These are phyloP conservation scores for Trebouxiophyceae sp. DNA, from an alignment of 163 green algal species.

Conservation along the genomic window DNA sequence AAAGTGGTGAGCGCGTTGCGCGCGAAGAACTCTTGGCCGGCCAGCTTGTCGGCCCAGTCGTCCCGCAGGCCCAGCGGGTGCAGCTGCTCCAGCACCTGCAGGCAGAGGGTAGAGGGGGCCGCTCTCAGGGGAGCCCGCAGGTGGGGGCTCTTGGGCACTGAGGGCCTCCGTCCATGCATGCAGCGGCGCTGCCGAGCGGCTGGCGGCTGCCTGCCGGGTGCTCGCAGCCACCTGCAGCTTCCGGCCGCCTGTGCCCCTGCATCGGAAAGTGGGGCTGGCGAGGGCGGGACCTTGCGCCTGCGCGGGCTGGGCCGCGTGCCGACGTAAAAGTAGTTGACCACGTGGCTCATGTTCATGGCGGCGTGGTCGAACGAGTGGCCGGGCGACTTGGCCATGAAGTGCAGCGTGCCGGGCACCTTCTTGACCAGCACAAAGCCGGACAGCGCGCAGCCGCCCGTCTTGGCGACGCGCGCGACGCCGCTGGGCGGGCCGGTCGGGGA, in stretches of 20 bases:
- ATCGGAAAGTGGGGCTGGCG: background rate
- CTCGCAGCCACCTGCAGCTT: too few relatives aligned
- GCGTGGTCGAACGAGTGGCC: constrained; percentile 82
- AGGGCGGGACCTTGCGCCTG: constrained; percentile 11
- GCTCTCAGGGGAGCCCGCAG: too few relatives aligned
- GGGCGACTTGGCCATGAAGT: constrained; percentile 70
- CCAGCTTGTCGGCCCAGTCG: constrained; percentile 85
- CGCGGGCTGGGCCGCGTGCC: constrained; percentile 52
- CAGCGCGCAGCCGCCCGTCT: constrained; percentile 43
- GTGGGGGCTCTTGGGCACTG: too few relatives aligned
- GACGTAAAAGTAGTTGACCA: constrained; percentile 63
- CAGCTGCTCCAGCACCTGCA: constrained; percentile 39
- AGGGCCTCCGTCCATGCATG: too few relatives aligned
- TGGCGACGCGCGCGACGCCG: constrained; percentile 26
- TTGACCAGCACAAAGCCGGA: constrained; percentile 88
- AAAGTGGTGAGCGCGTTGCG: constrained; percentile 61
- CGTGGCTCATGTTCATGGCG: constrained; percentile 84
- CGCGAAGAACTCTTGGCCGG: constrained; percentile 55
- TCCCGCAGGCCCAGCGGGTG: constrained; percentile 59
- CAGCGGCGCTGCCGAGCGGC: too few relatives aligned
- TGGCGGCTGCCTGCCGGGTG: too few relatives aligned
- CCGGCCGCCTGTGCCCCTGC: too few relatives aligned
- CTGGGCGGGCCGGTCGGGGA: too few relatives aligned
- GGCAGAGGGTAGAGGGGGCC: too few relatives aligned
- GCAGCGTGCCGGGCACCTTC: constrained; percentile 89